Base-by-base conservation (phyloP, 2,329 filamentous ascomycete species). In the Sordariomycetes sp. region DNA sequence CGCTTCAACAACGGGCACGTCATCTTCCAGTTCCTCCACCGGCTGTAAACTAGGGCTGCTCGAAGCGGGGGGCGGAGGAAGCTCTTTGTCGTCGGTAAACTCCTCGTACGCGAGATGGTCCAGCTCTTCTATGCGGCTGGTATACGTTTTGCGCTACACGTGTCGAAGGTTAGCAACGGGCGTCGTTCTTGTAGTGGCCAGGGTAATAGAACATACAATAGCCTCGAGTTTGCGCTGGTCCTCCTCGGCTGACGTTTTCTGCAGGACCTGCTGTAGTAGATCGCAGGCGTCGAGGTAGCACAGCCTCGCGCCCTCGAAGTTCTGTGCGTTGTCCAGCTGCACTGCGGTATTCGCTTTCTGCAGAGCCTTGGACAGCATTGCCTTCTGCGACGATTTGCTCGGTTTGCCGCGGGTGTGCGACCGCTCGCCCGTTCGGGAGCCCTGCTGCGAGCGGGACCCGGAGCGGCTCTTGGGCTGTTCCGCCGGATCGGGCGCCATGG, bases 311-410 rank as follows among this genome's bases (percentile, higher is more conserved):
- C 90, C 91, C 69, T 93, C 89, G 62, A 94, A 93, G 67, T 97
- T 96, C 66, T 94, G 89, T 16, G 90, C 91, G 80, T 97, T 97
- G 73, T 99, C 94, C 48, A 99, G 81, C 64, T 97, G 82, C 28
- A 99, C 94, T 24, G 94, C 94, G 14, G 90, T 93, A 68, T 99
- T 97, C 55, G 94, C 94, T 73, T 97, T 96, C 69, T 96, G 88
- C 58, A 99, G 76, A 0, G 94, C 94, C 65, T 89, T 89, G n/a
- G 93, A 96, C 40, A 99, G 80, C 92, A 97, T 97, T 12, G 87
- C 89, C 76, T 97, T 97, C 70, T 97, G 88, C 1, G 88, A 90
- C 16, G 83, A 82, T 53, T 60, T 60, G 37, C 25, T 53, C n/a
- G 73, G 73, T 61, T 78, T 78, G 54, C 58, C 51, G 32, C 57